Base-by-base conservation (phyloP, 2,329 filamentous ascomycete genomes). In the Nectriaceae sp. region DNA sequence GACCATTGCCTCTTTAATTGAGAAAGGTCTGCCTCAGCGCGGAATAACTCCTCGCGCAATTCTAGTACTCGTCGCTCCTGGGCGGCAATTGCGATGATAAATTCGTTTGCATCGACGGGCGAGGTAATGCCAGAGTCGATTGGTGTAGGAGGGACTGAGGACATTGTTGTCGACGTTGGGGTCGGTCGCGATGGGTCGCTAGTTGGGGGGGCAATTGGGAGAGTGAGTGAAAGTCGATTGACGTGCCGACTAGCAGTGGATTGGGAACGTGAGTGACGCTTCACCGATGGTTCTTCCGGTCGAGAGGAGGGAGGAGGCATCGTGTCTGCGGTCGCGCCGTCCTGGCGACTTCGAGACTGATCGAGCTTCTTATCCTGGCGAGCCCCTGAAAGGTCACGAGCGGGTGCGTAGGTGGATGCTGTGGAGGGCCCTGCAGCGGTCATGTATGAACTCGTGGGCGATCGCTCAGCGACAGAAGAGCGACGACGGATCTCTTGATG, bases 21-120 rank as follows among this genome's bases (percentile, higher is more conserved):
- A 40, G 76, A 75, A 35, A 99, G 75, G 40, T 96, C 88, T 11
- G 75, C 72, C 66, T 99, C 93, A 5, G 94, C 93, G 50, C 85
- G 86, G 20, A 77, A 74, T n/a, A 99, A 76, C 69, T 97, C 93
- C 68, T 99, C 94, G 50, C 86, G 88, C 44, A 99, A 75, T 70
- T 97, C 94, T 48, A 99, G 74, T 2, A 99, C 93, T 57, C 84
- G 85, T 48, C 94, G 82, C 73, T 99, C 94, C 71, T 97, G 92
- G 13, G 90, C 86, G 38, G 94, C 94, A 61, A 99, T 88, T 48
- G 92, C 88, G 52, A 90, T 92, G 56, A 99, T 85, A 62, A 97
- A 89, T 42, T 85, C 78, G 61, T 79, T 80, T 43, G 82, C 75
- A 52, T 86, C 83, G 31, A 74, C 70, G 1, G 79, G 78, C 1